Base-by-base conservation (phyloP, 129 eudicot species). In the Flaveria sonorensis region DNA sequence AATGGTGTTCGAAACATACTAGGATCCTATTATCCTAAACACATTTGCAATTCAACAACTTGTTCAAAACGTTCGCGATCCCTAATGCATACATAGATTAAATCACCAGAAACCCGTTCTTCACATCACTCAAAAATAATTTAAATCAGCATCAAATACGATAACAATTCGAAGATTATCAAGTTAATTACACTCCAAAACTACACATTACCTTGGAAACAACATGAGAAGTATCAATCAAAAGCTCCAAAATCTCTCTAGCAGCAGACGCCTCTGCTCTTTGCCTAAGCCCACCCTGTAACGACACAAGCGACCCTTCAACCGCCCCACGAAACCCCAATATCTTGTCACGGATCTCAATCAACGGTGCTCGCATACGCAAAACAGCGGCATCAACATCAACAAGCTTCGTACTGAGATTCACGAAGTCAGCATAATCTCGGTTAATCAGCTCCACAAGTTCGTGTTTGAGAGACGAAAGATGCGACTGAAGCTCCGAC, bases 211-310 rank as follows among this genome's bases (percentile, higher is more conserved):
- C 98, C 97, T 94, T 94, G 11, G 98, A 94, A 39, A 94, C 96
- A 6, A 94, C 97, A 74, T 91, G 98, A 81, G 89, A 89, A 5
- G 98, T 87, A 75, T 94, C 98, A 10, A 94, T 89, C 88, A 94
- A 83, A 32, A 89, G 75, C 50, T 94, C 98, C 81, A 94, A 70
- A 19, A 86, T 87, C 82, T 93, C 98, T 40, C 98, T 43, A 18
- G 93, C 93, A 55, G 83, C 89, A 52, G 86, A 71, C 0, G 98
- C 98, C 81, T 89, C 88, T 1, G 87, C 83, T 7, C 98, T 68
- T 73, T 93, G 92, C 75, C 81, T 79, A 18, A 93, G 85, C 30
- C 96, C 86, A 56, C 73, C 71, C 86, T 82, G 83, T 55, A 93
- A 62, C n/a, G 89, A 83, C 59, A 87, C 73, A 28, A 93, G 80